Percentiles rank a stretch among this genome's conserved stretches.
Conservation (phyloP, 495 filamentous ascomycete species). For the Melanomma pulvis-pyrius region DNA sequence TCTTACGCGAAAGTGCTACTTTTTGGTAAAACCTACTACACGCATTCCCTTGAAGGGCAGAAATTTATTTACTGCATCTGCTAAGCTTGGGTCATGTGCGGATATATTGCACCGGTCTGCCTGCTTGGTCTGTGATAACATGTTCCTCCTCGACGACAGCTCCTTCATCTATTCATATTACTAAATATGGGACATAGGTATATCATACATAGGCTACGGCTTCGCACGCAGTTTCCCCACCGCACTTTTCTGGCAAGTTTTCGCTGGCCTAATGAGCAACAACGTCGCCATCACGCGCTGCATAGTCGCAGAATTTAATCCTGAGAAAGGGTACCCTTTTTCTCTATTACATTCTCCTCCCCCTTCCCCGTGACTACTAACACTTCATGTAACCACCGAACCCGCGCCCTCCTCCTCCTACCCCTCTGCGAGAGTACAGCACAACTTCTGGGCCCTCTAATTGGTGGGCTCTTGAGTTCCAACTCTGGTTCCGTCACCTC, state of each 20-base stretch:
- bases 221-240: neutral
- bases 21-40: too few species aligned
- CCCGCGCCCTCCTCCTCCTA: slow-evolving; percentile 12
- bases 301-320: slow-evolving; percentile 21
- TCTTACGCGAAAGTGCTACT: too few species aligned
- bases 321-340: slow-evolving; percentile 13
- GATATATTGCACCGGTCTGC: too few species aligned
- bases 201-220: slow-evolving; percentile 18
- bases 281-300: slow-evolving; percentile 21
- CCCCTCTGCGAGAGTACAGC: slow-evolving; percentile 19
- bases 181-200: neutral
- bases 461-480: slow-evolving; percentile 17
- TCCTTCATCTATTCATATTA: too few species aligned
- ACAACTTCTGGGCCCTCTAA: slow-evolving; percentile 14
- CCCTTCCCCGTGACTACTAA: neutral
- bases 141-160: too few species aligned
- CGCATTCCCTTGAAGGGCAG: too few species aligned
- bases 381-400: slow-evolving; percentile 12
- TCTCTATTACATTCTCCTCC: neutral
- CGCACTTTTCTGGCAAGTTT: slow-evolving; percentile 15
- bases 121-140: too few species aligned
- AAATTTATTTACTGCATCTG: too few species aligned
- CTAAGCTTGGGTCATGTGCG: too few species aligned
- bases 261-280: slow-evolving; percentile 16
- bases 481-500: neutral